Conservation (phyloP, 805 yeast species). For the Jamesozyma lodderae region DNA sequence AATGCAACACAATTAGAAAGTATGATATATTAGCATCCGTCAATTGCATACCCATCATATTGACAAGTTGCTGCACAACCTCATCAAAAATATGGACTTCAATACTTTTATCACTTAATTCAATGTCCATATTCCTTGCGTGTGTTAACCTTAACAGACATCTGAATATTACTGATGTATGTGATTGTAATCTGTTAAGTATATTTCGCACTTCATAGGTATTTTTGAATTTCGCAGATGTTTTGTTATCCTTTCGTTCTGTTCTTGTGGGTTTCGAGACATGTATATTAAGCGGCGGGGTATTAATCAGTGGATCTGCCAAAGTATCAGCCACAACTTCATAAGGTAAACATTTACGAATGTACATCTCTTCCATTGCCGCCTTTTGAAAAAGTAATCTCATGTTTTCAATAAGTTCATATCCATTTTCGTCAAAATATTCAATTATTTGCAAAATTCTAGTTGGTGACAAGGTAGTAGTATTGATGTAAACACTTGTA, state of each 20-base stretch:
- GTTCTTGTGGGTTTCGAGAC: conserved; percentile 35
- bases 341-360: conserved; percentile 42
- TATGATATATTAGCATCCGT: conserved; percentile 23
- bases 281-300: conserved; percentile 37
- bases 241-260: conserved; percentile 33
- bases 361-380: conserved; percentile 47
- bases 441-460: conserved; percentile 30
- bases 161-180: conserved; percentile 35
- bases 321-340: conserved; percentile 36
- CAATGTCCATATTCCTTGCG: conserved; percentile 30
- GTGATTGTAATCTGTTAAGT: conserved; percentile 39
- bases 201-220: conserved; percentile 47
- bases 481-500: conserved; percentile 48
- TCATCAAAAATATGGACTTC: conserved; percentile 36
- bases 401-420: conserved; percentile 34
- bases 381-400: conserved; percentile 42
- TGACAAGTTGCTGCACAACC: conserved; percentile 22
- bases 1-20: conserved; percentile 31
- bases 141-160: conserved; percentile 39
- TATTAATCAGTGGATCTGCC: conserved; percentile 28
- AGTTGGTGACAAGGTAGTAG: conserved; percentile 40
- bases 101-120: conserved; percentile 30
- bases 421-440: conserved; percentile 30
- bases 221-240: conserved; percentile 55
- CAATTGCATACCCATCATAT: conserved; percentile 16